Conservation (phyloP, 768 basidiomycete genomes). For the Clitopilus passeckerianus region DNA sequence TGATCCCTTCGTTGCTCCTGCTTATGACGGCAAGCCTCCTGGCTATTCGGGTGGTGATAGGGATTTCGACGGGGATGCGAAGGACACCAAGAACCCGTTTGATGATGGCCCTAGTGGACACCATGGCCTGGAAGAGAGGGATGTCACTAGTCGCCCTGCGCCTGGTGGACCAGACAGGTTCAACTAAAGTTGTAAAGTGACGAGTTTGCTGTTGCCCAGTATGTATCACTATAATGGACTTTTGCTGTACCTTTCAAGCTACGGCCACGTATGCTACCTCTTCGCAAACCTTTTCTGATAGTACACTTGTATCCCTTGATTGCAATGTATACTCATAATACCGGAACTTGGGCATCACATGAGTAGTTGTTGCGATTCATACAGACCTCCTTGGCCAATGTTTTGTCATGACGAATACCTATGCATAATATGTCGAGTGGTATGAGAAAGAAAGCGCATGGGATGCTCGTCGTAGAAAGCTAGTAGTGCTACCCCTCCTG, state of each 20-base stretch:
- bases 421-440: neutral
- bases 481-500: conserved; percentile 4
- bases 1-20: conserved; percentile 29
- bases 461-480: conserved; percentile 7
- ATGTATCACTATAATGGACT: neutral
- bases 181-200: conserved; percentile 5
- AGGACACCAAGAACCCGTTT: conserved; percentile 48
- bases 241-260: neutral
- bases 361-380: neutral
- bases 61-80: conserved; percentile 34
- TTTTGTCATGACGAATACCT: neutral
- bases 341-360: neutral
- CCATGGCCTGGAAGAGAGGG: conserved; percentile 28
- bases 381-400: neutral
- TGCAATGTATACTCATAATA: too few relatives aligned
- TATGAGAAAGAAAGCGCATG: conserved; percentile 11
- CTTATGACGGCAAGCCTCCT: conserved; percentile 39
- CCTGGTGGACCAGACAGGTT: conserved; percentile 28
- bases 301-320: too few relatives aligned
- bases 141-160: conserved; percentile 34
- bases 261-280: neutral
- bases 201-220: neutral
- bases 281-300: neutral
- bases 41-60: conserved; percentile 37
- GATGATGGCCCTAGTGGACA: conserved; percentile 37